Conservation (phyloP, 768 basidiomycete species). For the Ramaria rubella region DNA sequence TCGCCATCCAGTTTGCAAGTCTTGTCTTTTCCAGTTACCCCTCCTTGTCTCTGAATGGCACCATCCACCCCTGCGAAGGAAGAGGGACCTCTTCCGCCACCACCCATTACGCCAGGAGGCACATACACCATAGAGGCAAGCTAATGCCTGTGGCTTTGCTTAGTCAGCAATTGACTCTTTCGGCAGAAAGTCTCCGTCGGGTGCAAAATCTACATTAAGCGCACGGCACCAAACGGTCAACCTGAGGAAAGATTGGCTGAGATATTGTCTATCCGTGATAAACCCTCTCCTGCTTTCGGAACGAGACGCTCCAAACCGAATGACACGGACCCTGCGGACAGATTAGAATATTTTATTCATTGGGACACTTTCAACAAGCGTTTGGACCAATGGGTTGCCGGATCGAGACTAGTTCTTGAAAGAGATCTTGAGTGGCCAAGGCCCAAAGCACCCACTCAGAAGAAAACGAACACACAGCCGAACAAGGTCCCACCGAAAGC, state of each 20-base stretch:
- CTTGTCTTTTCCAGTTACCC: not conserved
- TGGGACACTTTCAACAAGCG: conserved; percentile 99
- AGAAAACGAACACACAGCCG: conserved; percentile 47
- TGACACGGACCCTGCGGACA: conserved; percentile 54
- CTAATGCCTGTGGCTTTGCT: conserved; percentile 18
- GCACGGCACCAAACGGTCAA: conserved; percentile 67
- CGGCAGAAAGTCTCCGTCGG: conserved; percentile 79
- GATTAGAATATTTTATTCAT: conserved; percentile 93
- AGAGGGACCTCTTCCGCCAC: conserved; percentile 40
- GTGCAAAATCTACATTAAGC: conserved; percentile 90
- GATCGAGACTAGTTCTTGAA: conserved; percentile 74
- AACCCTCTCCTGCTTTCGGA: conserved; percentile 55
- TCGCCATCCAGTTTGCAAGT: not conserved
- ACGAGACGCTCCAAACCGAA: conserved; percentile 38
- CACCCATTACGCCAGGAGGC: conserved; percentile 66
- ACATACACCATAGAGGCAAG: conserved; percentile 71
- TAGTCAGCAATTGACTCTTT: conserved; percentile 8
- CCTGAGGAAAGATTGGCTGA: conserved; percentile 91
- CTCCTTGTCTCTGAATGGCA: conserved; percentile 4
- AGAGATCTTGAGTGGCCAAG: conserved; percentile 95
- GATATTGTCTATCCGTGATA: conserved; percentile 90
- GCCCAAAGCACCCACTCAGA: conserved; percentile 57
- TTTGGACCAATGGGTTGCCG: conserved; percentile 93
- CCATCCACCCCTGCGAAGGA: conserved; percentile 26
- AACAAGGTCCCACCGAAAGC: conserved; percentile 53